phyloP scores from a whole-genome alignment of 345 rosid genomes.

The Laguncularia racemosa region DNA sequence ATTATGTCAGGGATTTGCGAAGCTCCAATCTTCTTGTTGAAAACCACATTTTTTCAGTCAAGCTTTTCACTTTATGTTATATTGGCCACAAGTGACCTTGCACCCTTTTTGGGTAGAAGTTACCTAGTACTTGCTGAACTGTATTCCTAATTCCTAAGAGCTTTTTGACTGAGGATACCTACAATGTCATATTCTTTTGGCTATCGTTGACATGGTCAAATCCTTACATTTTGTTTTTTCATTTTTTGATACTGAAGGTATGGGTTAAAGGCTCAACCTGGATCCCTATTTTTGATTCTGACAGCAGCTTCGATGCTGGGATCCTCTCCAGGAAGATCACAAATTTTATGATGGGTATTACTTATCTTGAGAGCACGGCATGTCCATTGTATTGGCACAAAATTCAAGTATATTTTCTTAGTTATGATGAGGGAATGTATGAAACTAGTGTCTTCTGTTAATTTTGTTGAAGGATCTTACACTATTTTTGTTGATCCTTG shows the following conservation, averaged over 20 bases:
- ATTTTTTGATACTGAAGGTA: slow-evolving; percentile 39
- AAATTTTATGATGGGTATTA: slow-evolving; percentile 74
- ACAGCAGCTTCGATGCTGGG: slow-evolving; percentile 49
- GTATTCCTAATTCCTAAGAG: too few species aligned
- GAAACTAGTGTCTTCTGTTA: too few species aligned
- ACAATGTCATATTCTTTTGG: neutral
- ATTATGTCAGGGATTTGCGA: neutral
- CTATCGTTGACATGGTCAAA: neutral
- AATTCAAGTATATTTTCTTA: too few species aligned
- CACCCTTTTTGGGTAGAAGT: neutral
- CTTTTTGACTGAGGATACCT: too few species aligned
- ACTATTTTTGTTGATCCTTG: too few species aligned
- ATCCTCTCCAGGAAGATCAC: slow-evolving; percentile 58
- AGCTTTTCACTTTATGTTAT: neutral
- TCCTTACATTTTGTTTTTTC: neutral
- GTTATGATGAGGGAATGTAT: too few species aligned
- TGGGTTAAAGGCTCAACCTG: slow-evolving; percentile 84
- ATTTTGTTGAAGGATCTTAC: too few species aligned
- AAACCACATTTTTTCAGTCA: neutral
- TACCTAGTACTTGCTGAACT: neutral
- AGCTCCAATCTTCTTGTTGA: neutral
- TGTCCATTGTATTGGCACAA: too few species aligned
- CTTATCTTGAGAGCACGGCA: neutral
- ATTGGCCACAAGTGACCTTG: too few species aligned
- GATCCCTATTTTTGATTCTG: slow-evolving; percentile 78